Evolutionary conservation across 2,329 filamentous ascomycete genomes (phyloP), one percentile per base, ranked within the genome.

Genomic region (Diaporthe helianthi): DNA sequence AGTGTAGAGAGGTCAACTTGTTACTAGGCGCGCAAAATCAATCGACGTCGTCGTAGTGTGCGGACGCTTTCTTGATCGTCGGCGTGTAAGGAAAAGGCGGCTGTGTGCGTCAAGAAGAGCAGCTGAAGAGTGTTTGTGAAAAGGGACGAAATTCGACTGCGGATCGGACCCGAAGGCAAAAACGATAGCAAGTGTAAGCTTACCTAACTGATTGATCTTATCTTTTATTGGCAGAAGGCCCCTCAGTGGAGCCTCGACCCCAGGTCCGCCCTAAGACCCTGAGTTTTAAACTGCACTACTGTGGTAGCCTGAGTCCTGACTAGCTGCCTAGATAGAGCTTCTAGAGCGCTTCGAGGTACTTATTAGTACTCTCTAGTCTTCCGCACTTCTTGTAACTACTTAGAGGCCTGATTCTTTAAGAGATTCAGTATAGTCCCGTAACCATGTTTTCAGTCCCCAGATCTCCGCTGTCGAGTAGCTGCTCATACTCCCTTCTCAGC

Each of bases 101-200:
- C 52, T 52, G 44, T 38, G 36, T 10, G 49, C 36, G 47, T 64
- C 49, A 31, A 47, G 41, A 31, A 47, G 41, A 33, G 22, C 22
- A 36, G 63, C 24, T 54, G 61, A 19, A 6, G 5, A 17, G 8
- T 60, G 61, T 60, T 22, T 44, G 7, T 46, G 61, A 24, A 52
- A 47, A 24, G 60, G 22, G 52, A 51, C 3, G 46, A 64, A 60
- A 67, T 53, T 52, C 8, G 36, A 8, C 38, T 36, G 31, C 41
- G 12, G 22, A 19, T 24, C 44, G 29, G 52, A 22, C 41, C 38
- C 29, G 24, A 17, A n/a, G 17, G 13, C 17, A n/a, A 19, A 15
- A 17, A n/a, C 38, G 64, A 67, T 67, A 67, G 52, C 41, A 22
- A 58, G 44, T 67, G 52, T 67, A 67, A 67, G 65, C 65, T 67